Evolutionary conservation across 108 stramenopile genomes (phyloP).

Genomic region (Pelagomonas calceolata): DNA sequence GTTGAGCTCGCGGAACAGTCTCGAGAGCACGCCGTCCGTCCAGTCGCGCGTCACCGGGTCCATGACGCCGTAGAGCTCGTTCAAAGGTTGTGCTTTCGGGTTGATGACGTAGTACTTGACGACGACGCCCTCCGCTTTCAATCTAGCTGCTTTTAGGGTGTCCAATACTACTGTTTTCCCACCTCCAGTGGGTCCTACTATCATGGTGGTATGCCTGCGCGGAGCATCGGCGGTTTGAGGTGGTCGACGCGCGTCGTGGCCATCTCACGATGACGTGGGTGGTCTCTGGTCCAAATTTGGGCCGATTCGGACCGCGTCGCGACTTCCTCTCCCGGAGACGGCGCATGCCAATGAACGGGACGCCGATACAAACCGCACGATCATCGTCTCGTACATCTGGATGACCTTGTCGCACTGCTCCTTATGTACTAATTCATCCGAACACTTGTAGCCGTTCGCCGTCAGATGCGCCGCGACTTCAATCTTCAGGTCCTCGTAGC

Average conservation of each 20-base stretch:
- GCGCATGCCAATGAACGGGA: too few species aligned
- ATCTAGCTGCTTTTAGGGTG: conserved; percentile 39
- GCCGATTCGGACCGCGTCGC: background rate
- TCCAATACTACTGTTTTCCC: conserved; percentile 53
- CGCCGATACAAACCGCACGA: too few species aligned
- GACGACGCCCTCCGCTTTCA: conserved; percentile 32
- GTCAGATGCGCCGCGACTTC: conserved; percentile 33
- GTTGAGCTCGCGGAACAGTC: conserved; percentile 57
- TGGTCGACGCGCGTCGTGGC: conserved; percentile 30
- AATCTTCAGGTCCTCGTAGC: conserved; percentile 46
- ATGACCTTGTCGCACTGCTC: conserved; percentile 58
- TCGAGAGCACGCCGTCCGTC: conserved; percentile 53
- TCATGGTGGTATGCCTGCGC: conserved; percentile 64
- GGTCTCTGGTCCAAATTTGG: too few species aligned
- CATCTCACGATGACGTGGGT: too few species aligned
- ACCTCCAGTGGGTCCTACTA: conserved; percentile 59
- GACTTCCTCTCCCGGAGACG: background rate
- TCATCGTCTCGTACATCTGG: conserved; percentile 57
- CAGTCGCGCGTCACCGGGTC: conserved; percentile 60
- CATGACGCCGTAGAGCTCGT: conserved; percentile 59
- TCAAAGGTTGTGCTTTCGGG: conserved; percentile 52
- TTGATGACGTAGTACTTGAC: conserved; percentile 49
- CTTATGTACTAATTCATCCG: conserved; percentile 39
- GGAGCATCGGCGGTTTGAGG: too few species aligned
- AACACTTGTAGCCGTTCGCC: conserved; percentile 29